Conservation (phyloP, 208 protist genomes). For the Wallacemonas sp. region DNA sequence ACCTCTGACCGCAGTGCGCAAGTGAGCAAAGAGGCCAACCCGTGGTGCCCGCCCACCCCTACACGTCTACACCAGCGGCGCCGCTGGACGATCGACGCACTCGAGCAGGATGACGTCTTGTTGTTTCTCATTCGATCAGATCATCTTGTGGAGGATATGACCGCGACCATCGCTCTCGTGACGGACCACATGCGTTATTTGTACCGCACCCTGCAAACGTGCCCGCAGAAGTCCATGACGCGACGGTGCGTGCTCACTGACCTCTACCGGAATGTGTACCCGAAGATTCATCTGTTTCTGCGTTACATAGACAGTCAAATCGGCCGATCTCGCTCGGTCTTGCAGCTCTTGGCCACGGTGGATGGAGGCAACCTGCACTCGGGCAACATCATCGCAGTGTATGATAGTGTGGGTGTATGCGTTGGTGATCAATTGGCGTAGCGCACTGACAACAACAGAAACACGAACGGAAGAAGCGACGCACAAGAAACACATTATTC, state of each 20-base stretch:
- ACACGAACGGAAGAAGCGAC: too few relatives aligned
- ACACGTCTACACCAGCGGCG: constrained; percentile 13
- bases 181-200: constrained; percentile 56
- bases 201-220: constrained; percentile 40
- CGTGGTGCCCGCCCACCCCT: constrained; percentile 30
- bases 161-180: constrained; percentile 40
- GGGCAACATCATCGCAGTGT: constrained; percentile 60
- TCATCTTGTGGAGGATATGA: constrained; percentile 46
- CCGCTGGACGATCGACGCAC: constrained; percentile 43
- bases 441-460: too few relatives aligned
- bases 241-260: constrained; percentile 67
- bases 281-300: constrained; percentile 59
- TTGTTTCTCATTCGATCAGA: constrained; percentile 46
- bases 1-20: neutral
- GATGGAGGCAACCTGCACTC: constrained; percentile 46
- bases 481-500: too few relatives aligned
- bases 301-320: constrained; percentile 52
- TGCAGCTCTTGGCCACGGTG: constrained; percentile 43
- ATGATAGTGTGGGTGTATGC: constrained; percentile 54
- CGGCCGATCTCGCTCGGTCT: constrained; percentile 30
- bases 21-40: constrained; percentile 37
- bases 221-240: constrained; percentile 37
- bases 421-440: constrained; percentile 15
- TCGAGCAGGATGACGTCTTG: constrained; percentile 52
- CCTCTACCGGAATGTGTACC: constrained; percentile 75